Base-by-base conservation (phyloP, 495 filamentous ascomycete genomes). In the Pseudevernia furfuracea region DNA sequence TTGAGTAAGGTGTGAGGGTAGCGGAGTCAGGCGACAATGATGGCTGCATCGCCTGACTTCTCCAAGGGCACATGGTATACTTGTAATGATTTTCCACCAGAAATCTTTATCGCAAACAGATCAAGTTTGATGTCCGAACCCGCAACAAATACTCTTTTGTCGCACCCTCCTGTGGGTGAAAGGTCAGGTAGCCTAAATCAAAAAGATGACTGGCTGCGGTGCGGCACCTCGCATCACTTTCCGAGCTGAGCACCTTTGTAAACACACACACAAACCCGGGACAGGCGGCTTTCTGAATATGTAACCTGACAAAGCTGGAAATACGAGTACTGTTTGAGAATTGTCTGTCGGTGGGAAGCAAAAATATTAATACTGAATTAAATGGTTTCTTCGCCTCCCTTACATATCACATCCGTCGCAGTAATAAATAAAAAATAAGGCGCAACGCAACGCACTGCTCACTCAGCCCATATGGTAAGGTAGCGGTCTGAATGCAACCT, bases 11-110 rank as follows among this genome's bases (percentile, higher is more conserved):
- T 53, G 12, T 32, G 2, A 53, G 49, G 28, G 49, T 55, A 21
- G 52, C 30, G 52, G 52, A 34, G 36, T 34, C 52, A 55, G 52
- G 52, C 52, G 17, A 34, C 52, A 34, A 21, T 55, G 52, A 32
- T 55, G 30, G 10, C 14, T 55, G 52, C 52, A 55, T 34, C 52
- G 52, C 15, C 28, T 55, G 52, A 55, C 52, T 14, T 30, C 14
- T 23, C 52, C 52, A 34, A 1, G 52, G 52, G 30, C 52, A 55
- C 52, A 55, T 55, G 52, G 0, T 55, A 55, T 34, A 32, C 28
- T 55, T 34, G 30, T 55, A 53, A 53, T 28, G 19, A 53, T 48
- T 23, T 17, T 28, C 48, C 23, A 28, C 48, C 23, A 28, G 25
- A 52, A 30, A 28, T 52, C 12, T 52, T 30, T 55, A n/a, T n/a